Conservation (phyloP, 192 early-diverging fungal genomes). For the Lobulomyces angularis region DNA sequence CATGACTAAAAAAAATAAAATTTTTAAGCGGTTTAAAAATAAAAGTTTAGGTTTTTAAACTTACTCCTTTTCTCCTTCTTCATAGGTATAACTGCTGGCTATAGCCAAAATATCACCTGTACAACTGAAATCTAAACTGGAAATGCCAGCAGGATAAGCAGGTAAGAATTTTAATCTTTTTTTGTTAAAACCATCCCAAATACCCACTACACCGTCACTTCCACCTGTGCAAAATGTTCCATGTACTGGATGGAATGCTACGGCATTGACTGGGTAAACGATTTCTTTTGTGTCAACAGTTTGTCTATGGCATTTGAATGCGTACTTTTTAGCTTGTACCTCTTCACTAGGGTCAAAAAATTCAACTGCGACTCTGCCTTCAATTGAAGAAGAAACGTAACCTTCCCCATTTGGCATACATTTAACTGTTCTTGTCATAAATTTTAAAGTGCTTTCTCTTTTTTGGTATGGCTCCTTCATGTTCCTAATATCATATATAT, state of each 20-base stretch:
- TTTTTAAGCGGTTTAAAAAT: not conserved
- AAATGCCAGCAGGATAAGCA: constrained; percentile 66
- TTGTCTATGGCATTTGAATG: constrained; percentile 94
- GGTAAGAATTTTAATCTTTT: constrained; percentile 77
- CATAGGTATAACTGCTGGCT: constrained; percentile 86
- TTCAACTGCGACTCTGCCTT: constrained; percentile 89
- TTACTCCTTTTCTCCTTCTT: constrained; percentile 81
- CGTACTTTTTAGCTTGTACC: constrained; percentile 70
- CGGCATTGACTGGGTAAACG: constrained; percentile 85
- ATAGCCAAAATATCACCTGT: constrained; percentile 72
- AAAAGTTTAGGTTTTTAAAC: not conserved
- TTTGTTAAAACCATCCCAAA: constrained; percentile 87
- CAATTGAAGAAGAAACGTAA: constrained; percentile 81
- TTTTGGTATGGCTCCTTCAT: constrained; percentile 58
- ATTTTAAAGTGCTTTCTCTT: constrained; percentile 72
- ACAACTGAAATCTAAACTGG: constrained; percentile 67
- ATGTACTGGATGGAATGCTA: constrained; percentile 84
- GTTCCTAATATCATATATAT: constrained; percentile 77
- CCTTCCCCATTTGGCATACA: constrained; percentile 78
- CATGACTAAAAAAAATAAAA: constrained; percentile 16
- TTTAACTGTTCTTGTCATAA: constrained; percentile 70
- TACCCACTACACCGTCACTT: constrained; percentile 75
- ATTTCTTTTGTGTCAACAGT: constrained; percentile 60
- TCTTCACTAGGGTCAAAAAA: constrained; percentile 64
- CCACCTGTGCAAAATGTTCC: constrained; percentile 85